These are phyloP conservation scores for Amphirosellinia nigrospora DNA, from an alignment of 495 filamentous ascomycete species.

Conservation along the genomic window DNA sequence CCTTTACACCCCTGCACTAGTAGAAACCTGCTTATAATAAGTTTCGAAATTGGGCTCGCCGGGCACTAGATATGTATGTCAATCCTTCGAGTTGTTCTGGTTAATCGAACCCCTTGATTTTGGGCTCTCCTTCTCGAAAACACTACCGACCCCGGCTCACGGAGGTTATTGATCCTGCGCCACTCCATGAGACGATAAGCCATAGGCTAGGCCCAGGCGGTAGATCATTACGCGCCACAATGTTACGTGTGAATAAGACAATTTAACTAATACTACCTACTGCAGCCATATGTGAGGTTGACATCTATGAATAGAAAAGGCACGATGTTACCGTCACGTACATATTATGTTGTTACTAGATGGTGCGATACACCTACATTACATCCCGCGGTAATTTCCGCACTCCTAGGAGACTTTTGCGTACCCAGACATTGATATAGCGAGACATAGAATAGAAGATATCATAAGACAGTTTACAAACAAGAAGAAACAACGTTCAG, in stretches of 20 bases:
- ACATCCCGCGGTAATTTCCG: constrained; percentile 1
- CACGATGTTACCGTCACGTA: background rate
- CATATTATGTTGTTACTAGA: background rate
- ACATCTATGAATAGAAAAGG: constrained; percentile 26
- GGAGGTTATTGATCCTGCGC: constrained; percentile 26
- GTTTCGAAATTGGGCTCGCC: constrained; percentile 1
- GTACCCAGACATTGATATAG: too few relatives aligned
- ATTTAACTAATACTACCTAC: constrained; percentile 20
- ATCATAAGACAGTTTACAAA: background rate
- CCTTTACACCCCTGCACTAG: constrained; percentile 3
- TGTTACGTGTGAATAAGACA: constrained; percentile 9
- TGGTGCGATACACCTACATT: too few relatives aligned
- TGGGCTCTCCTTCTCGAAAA: constrained; percentile 5
- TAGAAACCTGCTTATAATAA: constrained; percentile 10
- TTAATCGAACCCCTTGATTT: constrained; percentile 3
- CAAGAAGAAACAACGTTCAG: background rate
- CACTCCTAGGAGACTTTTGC: background rate
- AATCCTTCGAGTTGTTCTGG: constrained; percentile 22
- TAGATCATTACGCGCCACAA: background rate
- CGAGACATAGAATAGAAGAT: background rate
- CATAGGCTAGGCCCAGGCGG: background rate
- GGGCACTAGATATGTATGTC: constrained; percentile 8
- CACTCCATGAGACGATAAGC: constrained; percentile 10
- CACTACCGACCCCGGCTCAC: constrained; percentile 18
- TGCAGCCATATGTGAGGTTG: constrained; percentile 13